Conservation (phyloP, 768 basidiomycete genomes). For the Inosperma sp. region DNA sequence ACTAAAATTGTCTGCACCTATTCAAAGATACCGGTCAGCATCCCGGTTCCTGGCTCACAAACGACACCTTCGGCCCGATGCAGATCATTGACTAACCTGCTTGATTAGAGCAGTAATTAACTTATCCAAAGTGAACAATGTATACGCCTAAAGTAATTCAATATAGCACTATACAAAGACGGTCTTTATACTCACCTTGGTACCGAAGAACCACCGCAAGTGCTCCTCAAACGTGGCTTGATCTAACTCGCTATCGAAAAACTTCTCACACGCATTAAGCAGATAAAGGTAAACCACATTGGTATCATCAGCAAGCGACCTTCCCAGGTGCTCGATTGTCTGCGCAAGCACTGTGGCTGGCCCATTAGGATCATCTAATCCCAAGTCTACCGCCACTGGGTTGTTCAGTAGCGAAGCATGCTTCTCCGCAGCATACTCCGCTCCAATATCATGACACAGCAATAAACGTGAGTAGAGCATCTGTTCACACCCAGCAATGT, state of each 20-base stretch:
- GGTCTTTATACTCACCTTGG: slow-evolving; percentile 49
- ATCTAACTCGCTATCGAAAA: slow-evolving; percentile 92
- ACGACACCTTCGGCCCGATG: background rate
- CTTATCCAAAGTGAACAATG: slow-evolving; percentile 92
- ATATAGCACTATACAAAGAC: slow-evolving; percentile 11
- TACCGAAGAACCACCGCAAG: slow-evolving; percentile 91
- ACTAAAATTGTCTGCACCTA: slow-evolving; percentile 84
- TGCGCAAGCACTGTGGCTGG: slow-evolving; percentile 64
- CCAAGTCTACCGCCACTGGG: slow-evolving; percentile 76
- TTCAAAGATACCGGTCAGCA: background rate
- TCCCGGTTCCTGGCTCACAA: background rate
- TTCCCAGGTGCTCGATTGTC: slow-evolving; percentile 57
- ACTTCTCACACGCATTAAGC: slow-evolving; percentile 84
- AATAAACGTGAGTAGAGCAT: slow-evolving; percentile 83
- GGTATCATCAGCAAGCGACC: slow-evolving; percentile 42
- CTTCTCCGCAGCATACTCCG: slow-evolving; percentile 60
- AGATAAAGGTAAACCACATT: slow-evolving; percentile 86
- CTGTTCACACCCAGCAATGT: slow-evolving; percentile 37
- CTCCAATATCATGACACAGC: slow-evolving; percentile 79
- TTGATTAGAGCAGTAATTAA: slow-evolving; percentile 85
- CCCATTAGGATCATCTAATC: slow-evolving; percentile 81
- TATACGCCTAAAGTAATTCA: slow-evolving; percentile 66
- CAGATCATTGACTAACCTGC: slow-evolving; percentile 53
- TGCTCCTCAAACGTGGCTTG: slow-evolving; percentile 92
- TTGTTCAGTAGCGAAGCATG: slow-evolving; percentile 68